phyloP scores from a whole-genome alignment of 495 filamentous ascomycete genomes.

The Neurospora sp. region DNA sequence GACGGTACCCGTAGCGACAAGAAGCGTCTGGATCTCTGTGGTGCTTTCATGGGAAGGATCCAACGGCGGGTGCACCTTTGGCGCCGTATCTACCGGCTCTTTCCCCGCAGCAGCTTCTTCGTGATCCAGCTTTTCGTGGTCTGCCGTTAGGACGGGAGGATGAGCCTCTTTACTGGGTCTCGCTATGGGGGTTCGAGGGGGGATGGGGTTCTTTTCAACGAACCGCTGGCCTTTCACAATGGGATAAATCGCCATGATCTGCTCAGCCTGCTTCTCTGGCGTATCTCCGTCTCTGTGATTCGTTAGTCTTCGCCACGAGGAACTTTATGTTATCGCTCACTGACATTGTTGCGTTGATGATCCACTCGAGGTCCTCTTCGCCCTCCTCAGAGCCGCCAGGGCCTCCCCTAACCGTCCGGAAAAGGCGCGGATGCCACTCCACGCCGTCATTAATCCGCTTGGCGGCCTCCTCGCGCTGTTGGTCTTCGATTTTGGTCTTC shows the following conservation, averaged over 20 bases:
- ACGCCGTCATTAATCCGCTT: conserved; percentile 67
- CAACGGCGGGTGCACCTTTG: conserved; percentile 5
- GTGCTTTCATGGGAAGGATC: conserved; percentile 18
- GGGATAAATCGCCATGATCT: conserved; percentile 78
- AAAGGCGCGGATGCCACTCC: conserved; percentile 83
- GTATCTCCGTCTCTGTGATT: conserved; percentile 47
- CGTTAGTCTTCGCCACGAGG: conserved; percentile 16
- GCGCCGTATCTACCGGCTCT: not conserved
- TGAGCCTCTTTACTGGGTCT: conserved; percentile 16
- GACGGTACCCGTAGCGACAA: conserved; percentile 29
- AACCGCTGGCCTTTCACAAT: conserved; percentile 65
- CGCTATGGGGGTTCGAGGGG: conserved; percentile 17
- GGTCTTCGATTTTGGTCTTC: conserved; percentile 89
- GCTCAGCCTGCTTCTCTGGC: conserved; percentile 63
- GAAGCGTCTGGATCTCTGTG: conserved; percentile 29
- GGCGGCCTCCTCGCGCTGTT: conserved; percentile 80
- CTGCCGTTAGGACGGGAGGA: conserved; percentile 1
- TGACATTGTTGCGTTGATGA: conserved; percentile 82
- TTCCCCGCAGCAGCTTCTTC: not conserved
- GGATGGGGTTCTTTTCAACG: conserved; percentile 29
- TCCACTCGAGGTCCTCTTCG: conserved; percentile 84
- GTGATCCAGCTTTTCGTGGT: not conserved
- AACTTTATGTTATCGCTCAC: conserved; percentile 15
- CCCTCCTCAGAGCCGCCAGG: conserved; percentile 68
- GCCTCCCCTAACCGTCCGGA: conserved; percentile 63